A percentile compares a stretch with the other conserved stretches of the same genome.
phyloP scores from a whole-genome alignment of 352 stramenopile species.

The Globisporangium barbulae region DNA sequence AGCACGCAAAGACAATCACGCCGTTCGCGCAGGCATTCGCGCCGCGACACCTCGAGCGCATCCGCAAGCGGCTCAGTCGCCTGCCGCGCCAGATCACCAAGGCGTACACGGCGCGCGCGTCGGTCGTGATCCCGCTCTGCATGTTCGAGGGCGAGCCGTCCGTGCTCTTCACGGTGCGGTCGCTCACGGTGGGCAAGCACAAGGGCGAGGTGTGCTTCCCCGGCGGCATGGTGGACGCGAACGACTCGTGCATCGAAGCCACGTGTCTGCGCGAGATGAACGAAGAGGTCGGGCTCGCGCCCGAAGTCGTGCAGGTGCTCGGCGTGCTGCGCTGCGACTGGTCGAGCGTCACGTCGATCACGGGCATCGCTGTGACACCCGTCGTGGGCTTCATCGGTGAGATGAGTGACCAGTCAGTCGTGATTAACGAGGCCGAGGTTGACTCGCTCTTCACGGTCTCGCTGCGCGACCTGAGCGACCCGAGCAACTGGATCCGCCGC shows the following conservation, averaged over 20 bases:
- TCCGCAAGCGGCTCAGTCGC: conserved; percentile 93
- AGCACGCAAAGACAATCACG: conserved; percentile 42
- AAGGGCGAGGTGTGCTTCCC: conserved; percentile 97
- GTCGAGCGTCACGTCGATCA: conserved; percentile 93
- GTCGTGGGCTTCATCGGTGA: conserved; percentile 96
- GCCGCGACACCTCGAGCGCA: conserved; percentile 85
- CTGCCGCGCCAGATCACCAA: conserved; percentile 94
- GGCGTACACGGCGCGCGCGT: conserved; percentile 88
- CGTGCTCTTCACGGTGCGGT: conserved; percentile 95
- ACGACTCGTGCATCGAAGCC: conserved; percentile 91
- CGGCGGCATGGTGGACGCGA: conserved; percentile 93
- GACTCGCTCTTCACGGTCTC: conserved; percentile 95
- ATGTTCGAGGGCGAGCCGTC: conserved; percentile 94
- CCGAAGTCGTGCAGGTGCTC: conserved; percentile 87
- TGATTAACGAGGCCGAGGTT: conserved; percentile 95
- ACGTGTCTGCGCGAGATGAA: conserved; percentile 98
- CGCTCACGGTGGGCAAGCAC: conserved; percentile 89
- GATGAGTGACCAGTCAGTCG: conserved; percentile 86
- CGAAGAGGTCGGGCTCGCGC: conserved; percentile 93
- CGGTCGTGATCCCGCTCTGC: conserved; percentile 96
- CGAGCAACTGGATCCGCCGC: conserved; percentile 76
- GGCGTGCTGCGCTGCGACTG: conserved; percentile 96
- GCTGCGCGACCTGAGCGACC: conserved; percentile 83
- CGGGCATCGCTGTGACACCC: conserved; percentile 96
- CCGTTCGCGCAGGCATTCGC: conserved; percentile 75